Percentiles rank a stretch among this genome's conserved stretches.
Evolutionary conservation across 1,284 basidiomycete genomes (phyloP).

Genomic region (Quambalaria eucalypti): DNA sequence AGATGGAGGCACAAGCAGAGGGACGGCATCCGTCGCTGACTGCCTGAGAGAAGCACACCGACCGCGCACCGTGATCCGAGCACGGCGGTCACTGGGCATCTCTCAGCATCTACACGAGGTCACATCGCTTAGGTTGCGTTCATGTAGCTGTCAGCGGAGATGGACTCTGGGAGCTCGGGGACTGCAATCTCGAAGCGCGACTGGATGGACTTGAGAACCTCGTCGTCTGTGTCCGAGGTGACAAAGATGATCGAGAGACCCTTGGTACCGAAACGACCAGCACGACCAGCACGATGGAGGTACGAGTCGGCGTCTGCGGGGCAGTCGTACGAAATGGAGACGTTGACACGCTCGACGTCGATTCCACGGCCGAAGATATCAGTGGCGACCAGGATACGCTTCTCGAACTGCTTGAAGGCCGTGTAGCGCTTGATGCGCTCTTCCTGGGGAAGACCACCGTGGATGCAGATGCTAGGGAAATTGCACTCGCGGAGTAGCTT

Average conservation of each 20-base stretch:
- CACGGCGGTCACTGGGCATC: too few relatives aligned
- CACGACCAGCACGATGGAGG: slow-evolving; percentile 96
- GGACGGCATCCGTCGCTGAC: too few relatives aligned
- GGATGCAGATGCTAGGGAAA: slow-evolving; percentile 96
- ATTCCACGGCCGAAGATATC: slow-evolving; percentile 47
- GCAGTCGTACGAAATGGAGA: slow-evolving; percentile 58
- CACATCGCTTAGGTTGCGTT: too few relatives aligned
- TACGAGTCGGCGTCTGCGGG: slow-evolving; percentile 96
- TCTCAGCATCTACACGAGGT: too few relatives aligned
- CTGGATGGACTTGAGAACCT: slow-evolving; percentile 85
- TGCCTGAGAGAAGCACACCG: background rate
- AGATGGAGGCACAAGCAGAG: too few relatives aligned
- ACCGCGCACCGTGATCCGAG: too few relatives aligned
- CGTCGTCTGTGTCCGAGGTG: slow-evolving; percentile 78
- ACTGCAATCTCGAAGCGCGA: slow-evolving; percentile 86
- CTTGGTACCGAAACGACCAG: slow-evolving; percentile 97
- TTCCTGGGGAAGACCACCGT: slow-evolving; percentile 85
- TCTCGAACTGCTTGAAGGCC: slow-evolving; percentile 98
- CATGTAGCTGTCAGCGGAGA: slow-evolving; percentile 60
- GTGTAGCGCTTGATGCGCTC: slow-evolving; percentile 97
- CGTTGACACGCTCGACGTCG: slow-evolving; percentile 46
- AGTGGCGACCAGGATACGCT: slow-evolving; percentile 59
- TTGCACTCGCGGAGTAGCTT: slow-evolving; percentile 93
- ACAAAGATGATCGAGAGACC: slow-evolving; percentile 98
- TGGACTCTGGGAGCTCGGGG: slow-evolving; percentile 80